A percentile compares a stretch with the other conserved stretches of the same genome.
Conservation (phyloP, 371 early-diverging fungal species). For the Choanephora cucurbitarum region DNA sequence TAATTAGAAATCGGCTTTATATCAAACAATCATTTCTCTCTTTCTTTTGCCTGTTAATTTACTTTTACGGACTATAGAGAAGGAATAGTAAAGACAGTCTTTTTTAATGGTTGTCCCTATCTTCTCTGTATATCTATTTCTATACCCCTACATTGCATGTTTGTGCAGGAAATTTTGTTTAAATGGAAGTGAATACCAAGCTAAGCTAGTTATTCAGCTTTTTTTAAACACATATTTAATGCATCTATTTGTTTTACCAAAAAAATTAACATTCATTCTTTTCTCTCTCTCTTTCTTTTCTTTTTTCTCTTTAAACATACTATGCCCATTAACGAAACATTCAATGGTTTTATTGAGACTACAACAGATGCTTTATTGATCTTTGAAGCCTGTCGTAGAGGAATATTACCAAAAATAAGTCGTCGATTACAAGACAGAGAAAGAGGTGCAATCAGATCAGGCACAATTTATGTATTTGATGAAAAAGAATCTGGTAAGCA, state of each 20-base stretch:
- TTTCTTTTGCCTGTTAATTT: too few relatives aligned
- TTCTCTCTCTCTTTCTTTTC: slow-evolving; percentile 1
- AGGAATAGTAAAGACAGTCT: too few relatives aligned
- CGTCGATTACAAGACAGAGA: slow-evolving; percentile 68
- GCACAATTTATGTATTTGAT: slow-evolving; percentile 72
- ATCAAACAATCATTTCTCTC: too few relatives aligned
- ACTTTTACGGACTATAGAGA: too few relatives aligned
- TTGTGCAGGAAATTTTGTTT: neutral
- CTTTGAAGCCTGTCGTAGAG: slow-evolving; percentile 71
- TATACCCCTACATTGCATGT: neutral
- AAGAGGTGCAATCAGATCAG: slow-evolving; percentile 59
- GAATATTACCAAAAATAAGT: slow-evolving; percentile 57
- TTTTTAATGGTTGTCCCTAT: neutral
- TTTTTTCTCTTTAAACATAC: neutral
- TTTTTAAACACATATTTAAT: neutral
- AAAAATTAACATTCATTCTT: neutral
- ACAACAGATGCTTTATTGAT: slow-evolving; percentile 69
- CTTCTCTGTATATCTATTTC: neutral
- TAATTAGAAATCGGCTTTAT: too few relatives aligned
- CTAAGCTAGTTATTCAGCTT: neutral
- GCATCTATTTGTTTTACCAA: neutral
- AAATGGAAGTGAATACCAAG: neutral
- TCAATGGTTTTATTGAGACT: slow-evolving; percentile 56
- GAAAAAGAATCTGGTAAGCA: slow-evolving; percentile 69
- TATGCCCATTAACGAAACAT: slow-evolving; percentile 48